phyloP scores from a whole-genome alignment of 2,329 filamentous ascomycete genomes.

The Trichophyton simii region DNA sequence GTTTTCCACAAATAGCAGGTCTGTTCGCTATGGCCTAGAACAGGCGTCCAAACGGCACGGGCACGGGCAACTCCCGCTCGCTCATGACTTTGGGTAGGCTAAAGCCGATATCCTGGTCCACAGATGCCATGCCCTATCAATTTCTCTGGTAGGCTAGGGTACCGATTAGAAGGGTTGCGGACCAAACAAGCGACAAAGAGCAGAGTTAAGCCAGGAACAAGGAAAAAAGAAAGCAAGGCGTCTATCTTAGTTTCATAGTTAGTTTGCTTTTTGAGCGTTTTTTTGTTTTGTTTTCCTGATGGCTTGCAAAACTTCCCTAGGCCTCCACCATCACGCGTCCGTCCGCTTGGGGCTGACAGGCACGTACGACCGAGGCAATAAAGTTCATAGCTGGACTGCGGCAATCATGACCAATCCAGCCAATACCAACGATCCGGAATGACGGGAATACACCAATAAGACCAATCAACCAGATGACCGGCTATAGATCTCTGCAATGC shows the following conservation, averaged over 20 bases:
- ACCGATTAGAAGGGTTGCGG: neutral
- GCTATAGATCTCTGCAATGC: neutral
- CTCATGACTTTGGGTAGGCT: neutral
- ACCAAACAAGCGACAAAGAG: too few relatives aligned
- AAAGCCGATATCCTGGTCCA: neutral
- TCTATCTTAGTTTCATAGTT: neutral
- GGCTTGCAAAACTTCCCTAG: neutral
- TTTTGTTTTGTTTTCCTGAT: neutral
- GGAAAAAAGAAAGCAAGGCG: neutral
- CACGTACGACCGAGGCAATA: neutral
- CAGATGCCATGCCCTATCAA: neutral
- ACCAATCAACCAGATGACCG: neutral
- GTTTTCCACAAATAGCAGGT: neutral
- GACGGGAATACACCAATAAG: neutral
- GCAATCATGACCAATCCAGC: neutral
- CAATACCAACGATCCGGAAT: neutral
- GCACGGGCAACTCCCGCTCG: neutral
- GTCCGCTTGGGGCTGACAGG: neutral
- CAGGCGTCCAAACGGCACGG: neutral
- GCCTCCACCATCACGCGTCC: neutral
- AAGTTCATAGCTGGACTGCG: neutral
- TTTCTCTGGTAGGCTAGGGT: neutral
- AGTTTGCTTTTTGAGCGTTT: neutral
- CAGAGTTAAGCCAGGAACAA: neutral
- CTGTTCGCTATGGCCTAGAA: neutral